Evolutionary conservation across 345 rosid genomes (phyloP), one percentile per base, ranked within the genome.

Genomic region (Capsella bursapastoris): DNA sequence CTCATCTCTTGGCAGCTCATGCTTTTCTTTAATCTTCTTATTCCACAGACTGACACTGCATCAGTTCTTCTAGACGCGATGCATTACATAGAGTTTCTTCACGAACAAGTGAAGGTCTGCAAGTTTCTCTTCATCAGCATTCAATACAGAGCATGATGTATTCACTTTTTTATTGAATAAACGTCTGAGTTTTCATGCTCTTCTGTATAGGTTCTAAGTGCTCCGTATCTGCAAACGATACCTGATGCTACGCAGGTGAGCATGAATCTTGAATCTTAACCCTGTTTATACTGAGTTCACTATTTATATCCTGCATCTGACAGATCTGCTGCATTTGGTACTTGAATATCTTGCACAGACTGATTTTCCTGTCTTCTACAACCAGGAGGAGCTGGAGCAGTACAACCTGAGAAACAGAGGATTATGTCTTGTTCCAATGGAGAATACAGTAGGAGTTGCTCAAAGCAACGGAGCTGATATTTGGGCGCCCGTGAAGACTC

Each of bases 31-130:
- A 38, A 45, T 35, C 70, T 83, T 62, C 38, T 44, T 16, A 28
- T 49, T 16, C 7, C 67, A 78, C 96, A 91, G 98, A 93, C 99
- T 0, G 99, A 95, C 80, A 95, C 99, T 51, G 97, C 99, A 55
- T 95, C 99, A 3, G 99, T 95, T 61, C 94, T 95, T 70, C 78
- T 64, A 37, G 97, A 90, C 78, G 88, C 97, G 4, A 84, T 83
- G 89, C 90, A 89, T 8, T 95, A 95, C 86, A 95, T 95, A 50
- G 86, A 69, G 72, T 95, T 95, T 82, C 96, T 92, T 60, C 99
- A 95, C 2, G 97, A 95, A 63, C 99, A 95, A 90, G 96, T 95
- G 50, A 88, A 92, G 97, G 99, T 95, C 61, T 38, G 89, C 52
- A 52, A 49, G 18, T 68, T 75, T 71, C 75, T 79, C 52, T 43